Evolutionary conservation across 495 filamentous ascomycete species (phyloP).

Genomic region (Daldinia loculata): DNA sequence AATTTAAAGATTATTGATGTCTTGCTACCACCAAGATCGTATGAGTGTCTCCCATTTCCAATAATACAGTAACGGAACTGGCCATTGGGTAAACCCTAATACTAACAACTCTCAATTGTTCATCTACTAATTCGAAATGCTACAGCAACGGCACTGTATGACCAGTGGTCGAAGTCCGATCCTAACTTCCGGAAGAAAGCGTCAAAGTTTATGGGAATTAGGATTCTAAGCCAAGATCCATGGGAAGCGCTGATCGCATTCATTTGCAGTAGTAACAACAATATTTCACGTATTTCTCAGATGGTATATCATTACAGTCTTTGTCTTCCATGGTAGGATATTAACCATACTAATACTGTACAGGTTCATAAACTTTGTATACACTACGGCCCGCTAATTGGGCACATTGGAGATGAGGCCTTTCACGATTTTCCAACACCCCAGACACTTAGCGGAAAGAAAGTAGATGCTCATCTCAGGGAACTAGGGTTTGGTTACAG

Average conservation of each 20-base stretch:
- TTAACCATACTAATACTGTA: not conserved
- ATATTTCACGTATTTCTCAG: slow-evolving; percentile 91
- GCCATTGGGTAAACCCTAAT: not conserved
- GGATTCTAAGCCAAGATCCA: slow-evolving; percentile 93
- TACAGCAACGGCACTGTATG: slow-evolving; percentile 73
- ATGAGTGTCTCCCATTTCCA: not conserved
- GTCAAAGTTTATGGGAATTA: slow-evolving; percentile 85
- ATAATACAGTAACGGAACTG: not conserved
- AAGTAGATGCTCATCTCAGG: slow-evolving; percentile 80
- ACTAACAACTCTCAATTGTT: not conserved
- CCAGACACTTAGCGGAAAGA: slow-evolving; percentile 69
- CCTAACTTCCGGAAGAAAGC: slow-evolving; percentile 90
- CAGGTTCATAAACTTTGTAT: slow-evolving; percentile 85
- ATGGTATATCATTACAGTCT: slow-evolving; percentile 65
- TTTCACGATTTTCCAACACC: slow-evolving; percentile 92
- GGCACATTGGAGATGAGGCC: slow-evolving; percentile 69
- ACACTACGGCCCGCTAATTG: slow-evolving; percentile 82
- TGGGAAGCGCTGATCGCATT: slow-evolving; percentile 96
- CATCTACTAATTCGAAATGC: not conserved
- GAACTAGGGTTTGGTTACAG: slow-evolving; percentile 93
- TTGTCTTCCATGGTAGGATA: not conserved
- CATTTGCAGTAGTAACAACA: slow-evolving; percentile 99
- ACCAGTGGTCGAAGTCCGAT: slow-evolving; percentile 86
- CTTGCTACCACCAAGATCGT: not conserved
- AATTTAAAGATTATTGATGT: not conserved